Evolutionary conservation across 768 basidiomycete species (phyloP), one percentile per base, ranked within the genome.

Genomic region (Naganishia vishniacii): DNA sequence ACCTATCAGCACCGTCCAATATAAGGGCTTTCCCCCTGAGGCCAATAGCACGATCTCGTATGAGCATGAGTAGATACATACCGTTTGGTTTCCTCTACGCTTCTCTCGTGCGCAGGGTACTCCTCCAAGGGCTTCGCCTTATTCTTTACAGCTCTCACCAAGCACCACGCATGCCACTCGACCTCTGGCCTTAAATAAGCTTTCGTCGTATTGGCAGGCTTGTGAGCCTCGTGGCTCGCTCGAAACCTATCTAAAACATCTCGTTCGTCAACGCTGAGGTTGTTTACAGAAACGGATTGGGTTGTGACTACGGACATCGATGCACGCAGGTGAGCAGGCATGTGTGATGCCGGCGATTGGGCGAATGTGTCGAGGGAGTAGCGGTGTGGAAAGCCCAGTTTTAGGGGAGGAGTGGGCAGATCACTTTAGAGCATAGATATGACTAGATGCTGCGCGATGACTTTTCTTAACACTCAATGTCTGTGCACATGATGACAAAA

Each of bases 61-160:
- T 44, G 42, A n/a, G 42, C 42, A 20, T 12, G 42, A n/a, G n/a
- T 44, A n/a, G n/a, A 44, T 34, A 15, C 49, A 49, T 49, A 49
- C 49, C 32, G 16, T 34, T 7, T 51, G 15, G 31, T 23, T 18
- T 51, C 31, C 32, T 37, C 49, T 6, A 37, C 32, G 31, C 49
- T 49, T 18, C 49, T 20, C 31, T 51, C 49, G 49, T 34, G 31
- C 2, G 5, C 29, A 31, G 31, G 16, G 13, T n/a, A 37, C 3
- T 34, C 15, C 18, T 51, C 49, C n/a, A 51, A 23, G 1, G 49
- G 18, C 25, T 13, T n/a, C 8, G 23, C 49, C 16, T 31, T 15
- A 5, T 51, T 16, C 7, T n/a, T 31, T 20, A 51, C 32, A 6
- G 49, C 49, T 20, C 49, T 51, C 29, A 31, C 49, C 4, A 34